Evolutionary conservation across 768 basidiomycete species (phyloP).

Genomic region (Calvatia gigantea): DNA sequence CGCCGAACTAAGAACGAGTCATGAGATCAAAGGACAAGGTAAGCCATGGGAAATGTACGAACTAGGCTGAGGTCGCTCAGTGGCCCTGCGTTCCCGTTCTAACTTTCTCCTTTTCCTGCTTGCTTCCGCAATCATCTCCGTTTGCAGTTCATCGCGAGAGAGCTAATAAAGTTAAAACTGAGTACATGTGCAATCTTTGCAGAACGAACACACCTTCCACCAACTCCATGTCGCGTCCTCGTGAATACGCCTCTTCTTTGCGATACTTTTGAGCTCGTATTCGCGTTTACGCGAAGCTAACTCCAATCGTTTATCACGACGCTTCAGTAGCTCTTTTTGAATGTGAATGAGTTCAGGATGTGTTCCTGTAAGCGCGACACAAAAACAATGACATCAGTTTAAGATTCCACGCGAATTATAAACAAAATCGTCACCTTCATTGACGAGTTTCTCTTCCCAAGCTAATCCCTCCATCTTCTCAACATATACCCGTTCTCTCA

Average conservation of each 20-base stretch:
- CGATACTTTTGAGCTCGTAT: slow-evolving; percentile 62
- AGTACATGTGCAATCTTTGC: not conserved
- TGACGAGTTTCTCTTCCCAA: slow-evolving; percentile 82
- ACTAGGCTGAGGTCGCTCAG: slow-evolving; percentile 79
- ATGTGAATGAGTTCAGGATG: slow-evolving; percentile 88
- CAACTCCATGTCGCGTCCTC: slow-evolving; percentile 82
- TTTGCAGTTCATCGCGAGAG: slow-evolving; percentile 75
- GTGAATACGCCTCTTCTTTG: slow-evolving; percentile 61
- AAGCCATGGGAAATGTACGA: slow-evolving; percentile 21
- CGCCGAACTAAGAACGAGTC: slow-evolving; percentile 40
- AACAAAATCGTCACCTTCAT: slow-evolving; percentile 53
- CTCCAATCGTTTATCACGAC: slow-evolving; percentile 79
- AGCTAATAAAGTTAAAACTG: slow-evolving; percentile 38
- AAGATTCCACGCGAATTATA: not conserved
- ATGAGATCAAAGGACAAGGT: not conserved
- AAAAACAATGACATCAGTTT: not conserved
- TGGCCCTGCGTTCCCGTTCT: slow-evolving; percentile 78
- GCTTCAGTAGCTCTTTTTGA: slow-evolving; percentile 70
- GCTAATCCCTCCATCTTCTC: slow-evolving; percentile 92
- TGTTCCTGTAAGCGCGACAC: slow-evolving; percentile 42
- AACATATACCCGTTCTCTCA: slow-evolving; percentile 85
- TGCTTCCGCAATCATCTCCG: slow-evolving; percentile 85
- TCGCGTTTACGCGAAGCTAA: slow-evolving; percentile 73
- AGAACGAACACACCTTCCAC: slow-evolving; percentile 68
- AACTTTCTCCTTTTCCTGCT: slow-evolving; percentile 82